Evolutionary conservation across 2,329 filamentous ascomycete species (phyloP).

Genomic region (Colletotrichum shisoi): DNA sequence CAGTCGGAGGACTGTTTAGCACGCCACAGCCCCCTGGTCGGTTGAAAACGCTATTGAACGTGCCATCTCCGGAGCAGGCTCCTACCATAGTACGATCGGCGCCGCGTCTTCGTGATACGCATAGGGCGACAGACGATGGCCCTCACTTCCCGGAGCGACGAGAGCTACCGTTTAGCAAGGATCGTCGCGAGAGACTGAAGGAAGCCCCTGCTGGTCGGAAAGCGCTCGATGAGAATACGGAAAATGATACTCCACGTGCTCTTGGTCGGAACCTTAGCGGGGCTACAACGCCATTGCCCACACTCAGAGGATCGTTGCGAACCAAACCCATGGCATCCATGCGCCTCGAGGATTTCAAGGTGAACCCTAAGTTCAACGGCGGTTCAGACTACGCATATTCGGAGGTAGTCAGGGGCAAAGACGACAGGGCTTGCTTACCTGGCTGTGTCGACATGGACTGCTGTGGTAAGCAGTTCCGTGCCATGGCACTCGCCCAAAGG

Average conservation of each 20-base stretch:
- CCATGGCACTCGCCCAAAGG: conserved; percentile 66
- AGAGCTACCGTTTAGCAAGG: conserved; percentile 53
- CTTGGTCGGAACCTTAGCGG: conserved; percentile 16
- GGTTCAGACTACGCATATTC: conserved; percentile 76
- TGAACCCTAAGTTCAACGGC: conserved; percentile 77
- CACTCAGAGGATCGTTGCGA: conserved; percentile 57
- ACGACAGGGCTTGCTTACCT: conserved; percentile 72
- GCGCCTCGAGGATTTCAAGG: conserved; percentile 76
- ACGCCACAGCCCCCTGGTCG: conserved; percentile 43
- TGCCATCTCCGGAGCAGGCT: conserved; percentile 41
- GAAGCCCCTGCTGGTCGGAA: conserved; percentile 22
- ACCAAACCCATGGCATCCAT: conserved; percentile 65
- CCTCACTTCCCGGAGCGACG: conserved; percentile 52
- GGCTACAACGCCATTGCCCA: conserved; percentile 22
- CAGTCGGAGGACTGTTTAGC: conserved; percentile 34
- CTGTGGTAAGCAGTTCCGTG: conserved; percentile 75
- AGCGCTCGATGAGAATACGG: not conserved
- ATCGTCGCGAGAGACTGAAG: conserved; percentile 32
- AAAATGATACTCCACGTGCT: conserved; percentile 15
- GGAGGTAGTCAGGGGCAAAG: conserved; percentile 75
- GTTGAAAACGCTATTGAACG: conserved; percentile 49
- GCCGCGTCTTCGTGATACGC: conserved; percentile 41
- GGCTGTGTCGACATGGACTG: conserved; percentile 80
- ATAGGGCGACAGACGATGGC: conserved; percentile 40
- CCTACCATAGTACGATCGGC: conserved; percentile 43